Evolutionary conservation across 805 yeast genomes (phyloP).

Genomic region (Phaffomyces thermotolerans): DNA sequence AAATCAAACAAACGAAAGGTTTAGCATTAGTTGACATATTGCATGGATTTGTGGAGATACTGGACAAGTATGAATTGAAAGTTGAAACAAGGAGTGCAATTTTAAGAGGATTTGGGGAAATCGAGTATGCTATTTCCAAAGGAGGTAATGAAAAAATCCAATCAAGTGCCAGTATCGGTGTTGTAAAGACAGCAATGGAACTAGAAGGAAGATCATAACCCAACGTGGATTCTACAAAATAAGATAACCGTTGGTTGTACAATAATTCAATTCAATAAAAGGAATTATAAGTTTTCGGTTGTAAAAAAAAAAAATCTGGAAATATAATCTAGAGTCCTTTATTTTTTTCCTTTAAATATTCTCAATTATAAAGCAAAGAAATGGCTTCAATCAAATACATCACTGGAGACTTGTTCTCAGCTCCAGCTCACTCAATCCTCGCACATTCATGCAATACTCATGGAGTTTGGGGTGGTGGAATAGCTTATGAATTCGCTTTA

Average conservation of each 20-base stretch:
- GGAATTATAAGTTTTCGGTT: background rate
- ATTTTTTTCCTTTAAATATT: too few relatives aligned
- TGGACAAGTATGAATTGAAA: slow-evolving; percentile 62
- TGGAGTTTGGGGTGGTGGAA: slow-evolving; percentile 84
- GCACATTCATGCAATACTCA: slow-evolving; percentile 77
- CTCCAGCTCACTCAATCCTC: slow-evolving; percentile 34
- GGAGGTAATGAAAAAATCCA: slow-evolving; percentile 93
- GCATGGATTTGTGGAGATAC: slow-evolving; percentile 63
- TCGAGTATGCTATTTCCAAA: slow-evolving; percentile 83
- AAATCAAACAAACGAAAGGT: slow-evolving; percentile 66
- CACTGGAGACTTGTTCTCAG: slow-evolving; percentile 49
- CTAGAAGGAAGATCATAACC: slow-evolving; percentile 17
- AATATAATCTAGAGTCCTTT: background rate
- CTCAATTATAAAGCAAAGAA: background rate
- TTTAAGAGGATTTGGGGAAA: slow-evolving; percentile 68
- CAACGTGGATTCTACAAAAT: too few relatives aligned
- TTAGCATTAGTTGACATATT: slow-evolving; percentile 84
- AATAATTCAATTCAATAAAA: background rate
- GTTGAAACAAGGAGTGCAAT: slow-evolving; percentile 55
- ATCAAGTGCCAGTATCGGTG: slow-evolving; percentile 84
- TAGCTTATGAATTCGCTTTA: slow-evolving; percentile 51
- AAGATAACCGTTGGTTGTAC: too few relatives aligned
- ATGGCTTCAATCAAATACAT: slow-evolving; percentile 30
- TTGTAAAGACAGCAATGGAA: slow-evolving; percentile 49
- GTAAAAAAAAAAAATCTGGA: background rate